phyloP scores from a whole-genome alignment of 2,329 filamentous ascomycete genomes.

The Harringtonia lauricola region DNA sequence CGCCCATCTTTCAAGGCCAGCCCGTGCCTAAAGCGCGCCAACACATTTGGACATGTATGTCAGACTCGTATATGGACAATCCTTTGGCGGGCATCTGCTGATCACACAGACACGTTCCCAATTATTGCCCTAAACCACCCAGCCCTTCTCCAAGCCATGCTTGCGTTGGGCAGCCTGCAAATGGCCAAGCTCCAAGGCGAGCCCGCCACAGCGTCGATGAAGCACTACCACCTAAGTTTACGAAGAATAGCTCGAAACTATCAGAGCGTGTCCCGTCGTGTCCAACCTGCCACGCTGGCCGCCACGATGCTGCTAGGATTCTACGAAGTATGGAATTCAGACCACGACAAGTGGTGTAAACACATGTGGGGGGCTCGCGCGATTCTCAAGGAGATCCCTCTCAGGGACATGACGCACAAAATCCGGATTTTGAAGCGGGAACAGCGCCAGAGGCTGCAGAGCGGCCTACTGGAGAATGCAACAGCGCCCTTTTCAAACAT shows the following conservation, averaged over 20 bases:
- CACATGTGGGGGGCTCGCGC: conserved; percentile 79
- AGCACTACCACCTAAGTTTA: conserved; percentile 83
- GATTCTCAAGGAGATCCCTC: conserved; percentile 73
- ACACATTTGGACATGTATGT: conserved; percentile 53
- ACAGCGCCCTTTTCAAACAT: background rate
- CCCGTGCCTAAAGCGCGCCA: conserved; percentile 52
- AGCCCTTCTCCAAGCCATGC: conserved; percentile 81
- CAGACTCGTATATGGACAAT: background rate
- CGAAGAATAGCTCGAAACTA: conserved; percentile 70
- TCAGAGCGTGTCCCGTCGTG: conserved; percentile 54
- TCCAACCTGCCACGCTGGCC: conserved; percentile 73
- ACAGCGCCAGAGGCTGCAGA: conserved; percentile 25
- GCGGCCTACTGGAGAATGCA: background rate
- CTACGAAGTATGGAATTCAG: conserved; percentile 89
- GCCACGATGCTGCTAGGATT: conserved; percentile 78
- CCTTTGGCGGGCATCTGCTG: conserved; percentile 10
- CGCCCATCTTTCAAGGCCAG: conserved; percentile 50
- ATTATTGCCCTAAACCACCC: conserved; percentile 74
- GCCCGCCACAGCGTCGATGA: conserved; percentile 69
- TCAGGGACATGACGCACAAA: conserved; percentile 58
- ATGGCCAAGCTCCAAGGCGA: conserved; percentile 71
- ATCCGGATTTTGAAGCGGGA: conserved; percentile 52
- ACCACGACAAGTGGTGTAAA: conserved; percentile 92
- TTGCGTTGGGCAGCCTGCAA: conserved; percentile 77
- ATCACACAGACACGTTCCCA: conserved; percentile 60